Percentiles rank a stretch among this genome's conserved stretches.
Conservation (phyloP, 306 rosid species). For the Malus fusca region DNA sequence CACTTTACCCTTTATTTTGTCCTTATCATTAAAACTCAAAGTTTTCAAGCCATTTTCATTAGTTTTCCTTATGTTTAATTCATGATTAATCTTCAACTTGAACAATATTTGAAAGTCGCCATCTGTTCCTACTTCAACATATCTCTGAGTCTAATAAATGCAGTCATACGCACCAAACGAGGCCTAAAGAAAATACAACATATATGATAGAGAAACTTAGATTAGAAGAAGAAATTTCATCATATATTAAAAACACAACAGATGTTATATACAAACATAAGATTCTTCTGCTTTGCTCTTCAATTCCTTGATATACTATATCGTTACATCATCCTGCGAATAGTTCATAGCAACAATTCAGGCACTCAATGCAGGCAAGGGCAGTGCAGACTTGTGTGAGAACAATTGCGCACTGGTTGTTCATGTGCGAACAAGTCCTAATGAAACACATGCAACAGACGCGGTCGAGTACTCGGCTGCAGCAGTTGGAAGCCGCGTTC, state of each 20-base stretch:
- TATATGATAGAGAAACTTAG: background rate
- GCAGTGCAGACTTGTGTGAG: constrained; percentile 73
- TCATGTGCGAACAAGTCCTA: constrained; percentile 39
- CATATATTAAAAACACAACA: background rate
- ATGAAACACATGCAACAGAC: constrained; percentile 75
- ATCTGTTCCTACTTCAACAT: too few relatives aligned
- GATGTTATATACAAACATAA: background rate
- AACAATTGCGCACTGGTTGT: constrained; percentile 51
- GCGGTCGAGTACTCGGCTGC: constrained; percentile 30
- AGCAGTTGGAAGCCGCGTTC: constrained; percentile 63
- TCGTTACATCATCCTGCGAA: constrained; percentile 35
- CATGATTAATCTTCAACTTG: too few relatives aligned
- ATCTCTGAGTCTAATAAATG: too few relatives aligned
- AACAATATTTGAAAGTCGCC: too few relatives aligned
- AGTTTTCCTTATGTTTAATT: too few relatives aligned
- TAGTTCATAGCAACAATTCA: constrained; percentile 74
- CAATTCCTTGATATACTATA: background rate
- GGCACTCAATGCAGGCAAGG: constrained; percentile 65
- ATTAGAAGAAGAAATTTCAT: background rate
- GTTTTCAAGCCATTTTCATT: too few relatives aligned
- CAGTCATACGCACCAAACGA: background rate
- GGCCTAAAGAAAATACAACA: background rate
- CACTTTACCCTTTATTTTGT: too few relatives aligned
- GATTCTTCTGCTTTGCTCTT: background rate
- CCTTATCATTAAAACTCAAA: too few relatives aligned